phyloP scores from a whole-genome alignment of 2,329 filamentous ascomycete species.

The Pseudogymnoascus sp. region DNA sequence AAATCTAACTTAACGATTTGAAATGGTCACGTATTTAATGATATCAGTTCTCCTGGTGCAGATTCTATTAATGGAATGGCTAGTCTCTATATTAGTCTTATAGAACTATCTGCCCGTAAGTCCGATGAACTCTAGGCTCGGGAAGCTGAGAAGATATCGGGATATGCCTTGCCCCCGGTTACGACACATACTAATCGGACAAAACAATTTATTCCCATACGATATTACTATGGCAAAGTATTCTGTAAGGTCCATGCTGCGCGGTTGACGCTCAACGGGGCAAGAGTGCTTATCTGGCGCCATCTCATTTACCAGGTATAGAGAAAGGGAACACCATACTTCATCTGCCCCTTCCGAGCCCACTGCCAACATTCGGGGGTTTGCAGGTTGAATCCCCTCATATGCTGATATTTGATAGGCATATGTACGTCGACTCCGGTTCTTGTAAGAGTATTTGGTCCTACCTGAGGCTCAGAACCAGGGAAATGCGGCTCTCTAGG shows the following conservation, averaged over 20 bases:
- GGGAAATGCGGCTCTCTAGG: neutral
- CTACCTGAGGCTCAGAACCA: neutral
- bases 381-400: neutral
- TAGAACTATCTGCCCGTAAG: too few relatives aligned
- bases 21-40: neutral
- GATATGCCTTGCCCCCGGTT: too few relatives aligned
- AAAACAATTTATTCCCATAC: too few relatives aligned
- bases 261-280: neutral
- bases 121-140: too few relatives aligned
- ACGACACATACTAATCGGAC: too few relatives aligned
- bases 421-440: neutral
- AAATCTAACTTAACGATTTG: too few relatives aligned
- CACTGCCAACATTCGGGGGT: neutral
- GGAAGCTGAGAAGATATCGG: too few relatives aligned
- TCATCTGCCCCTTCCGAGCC: neutral
- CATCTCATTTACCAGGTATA: neutral
- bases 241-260: neutral
- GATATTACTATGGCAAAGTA: neutral
- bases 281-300: neutral
- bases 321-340: neutral
- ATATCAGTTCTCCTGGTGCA: neutral
- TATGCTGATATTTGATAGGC: neutral
- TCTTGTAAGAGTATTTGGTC: neutral
- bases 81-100: neutral
- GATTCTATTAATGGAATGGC: neutral